Percentiles rank a stretch among this genome's conserved stretches.
phyloP scores from a whole-genome alignment of 2,329 filamentous ascomycete species.

The Talaromyces funiculosus region DNA sequence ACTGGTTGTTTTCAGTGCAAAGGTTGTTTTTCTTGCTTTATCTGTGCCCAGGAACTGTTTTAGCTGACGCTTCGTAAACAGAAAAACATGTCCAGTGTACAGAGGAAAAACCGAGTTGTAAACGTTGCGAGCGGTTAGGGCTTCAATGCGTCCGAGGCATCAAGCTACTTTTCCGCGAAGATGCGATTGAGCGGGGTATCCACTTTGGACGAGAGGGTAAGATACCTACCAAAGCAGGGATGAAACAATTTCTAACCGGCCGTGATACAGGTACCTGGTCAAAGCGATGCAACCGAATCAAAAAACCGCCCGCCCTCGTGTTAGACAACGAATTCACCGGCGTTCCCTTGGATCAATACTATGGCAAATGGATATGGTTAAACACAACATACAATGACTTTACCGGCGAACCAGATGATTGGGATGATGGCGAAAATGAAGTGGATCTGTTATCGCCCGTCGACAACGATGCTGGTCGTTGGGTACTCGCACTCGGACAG shows the following conservation, averaged over 20 bases:
- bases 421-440: constrained; percentile 1
- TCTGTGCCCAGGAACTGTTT: neutral
- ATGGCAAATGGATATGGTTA: constrained; percentile 23
- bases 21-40: constrained; percentile 12
- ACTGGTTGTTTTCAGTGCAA: constrained; percentile 26
- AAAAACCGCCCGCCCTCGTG: constrained; percentile 9
- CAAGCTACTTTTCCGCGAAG: constrained; percentile 26
- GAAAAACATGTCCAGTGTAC: constrained; percentile 28
- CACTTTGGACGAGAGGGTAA: constrained; percentile 22
- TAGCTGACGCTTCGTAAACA: neutral
- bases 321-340: constrained; percentile 9
- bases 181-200: constrained; percentile 27
- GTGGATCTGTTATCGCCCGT: constrained; percentile 12
- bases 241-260: neutral
- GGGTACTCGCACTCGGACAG: constrained; percentile 1
- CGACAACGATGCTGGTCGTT: neutral
- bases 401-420: neutral
- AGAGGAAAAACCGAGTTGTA: constrained; percentile 26
- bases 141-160: constrained; percentile 22
- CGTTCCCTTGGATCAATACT: constrained; percentile 14
- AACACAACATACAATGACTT: constrained; percentile 22
- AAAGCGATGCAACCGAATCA: constrained; percentile 12
- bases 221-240: neutral
- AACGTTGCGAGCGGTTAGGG: constrained; percentile 23
- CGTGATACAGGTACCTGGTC: constrained; percentile 7